Conservation (phyloP, 345 rosid genomes). For the Laguncularia racemosa region DNA sequence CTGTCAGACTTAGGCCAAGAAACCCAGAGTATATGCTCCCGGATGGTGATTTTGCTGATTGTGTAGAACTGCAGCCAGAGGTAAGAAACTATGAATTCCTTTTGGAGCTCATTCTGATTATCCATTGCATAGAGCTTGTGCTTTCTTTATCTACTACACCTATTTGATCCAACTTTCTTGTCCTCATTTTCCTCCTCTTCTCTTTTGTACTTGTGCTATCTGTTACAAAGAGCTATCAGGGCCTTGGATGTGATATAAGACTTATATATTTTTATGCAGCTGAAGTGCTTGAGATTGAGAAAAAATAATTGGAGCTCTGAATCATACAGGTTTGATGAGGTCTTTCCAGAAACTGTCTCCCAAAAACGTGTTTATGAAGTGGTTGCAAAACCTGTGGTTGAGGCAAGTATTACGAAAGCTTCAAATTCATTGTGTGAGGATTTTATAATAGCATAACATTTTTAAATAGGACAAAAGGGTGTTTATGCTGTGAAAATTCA, state of each 20-base stretch:
- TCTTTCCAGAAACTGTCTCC: slow-evolving; percentile 71
- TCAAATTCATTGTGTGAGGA: neutral
- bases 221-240: too few species aligned
- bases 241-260: neutral
- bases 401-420: slow-evolving; percentile 33
- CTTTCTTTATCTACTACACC: neutral
- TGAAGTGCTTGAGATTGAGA: slow-evolving; percentile 70
- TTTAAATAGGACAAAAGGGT: too few species aligned
- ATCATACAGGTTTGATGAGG: slow-evolving; percentile 77
- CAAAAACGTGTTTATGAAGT: slow-evolving; percentile 90
- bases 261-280: slow-evolving; percentile 27
- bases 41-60: slow-evolving; percentile 80
- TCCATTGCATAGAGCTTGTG: neutral
- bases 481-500: too few species aligned
- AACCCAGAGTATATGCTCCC: slow-evolving; percentile 59
- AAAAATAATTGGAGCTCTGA: slow-evolving; percentile 92
- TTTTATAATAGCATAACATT: too few species aligned
- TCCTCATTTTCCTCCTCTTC: neutral
- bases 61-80: slow-evolving; percentile 88
- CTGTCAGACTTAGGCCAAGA: slow-evolving; percentile 80
- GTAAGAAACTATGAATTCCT: slow-evolving; percentile 18
- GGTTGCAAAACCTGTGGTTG: slow-evolving; percentile 89
- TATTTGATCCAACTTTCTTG: neutral
- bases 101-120: neutral
- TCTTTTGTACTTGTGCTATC: neutral